Conservation (phyloP, 2,329 filamentous ascomycete species). For the Karstenula rhodostoma region DNA sequence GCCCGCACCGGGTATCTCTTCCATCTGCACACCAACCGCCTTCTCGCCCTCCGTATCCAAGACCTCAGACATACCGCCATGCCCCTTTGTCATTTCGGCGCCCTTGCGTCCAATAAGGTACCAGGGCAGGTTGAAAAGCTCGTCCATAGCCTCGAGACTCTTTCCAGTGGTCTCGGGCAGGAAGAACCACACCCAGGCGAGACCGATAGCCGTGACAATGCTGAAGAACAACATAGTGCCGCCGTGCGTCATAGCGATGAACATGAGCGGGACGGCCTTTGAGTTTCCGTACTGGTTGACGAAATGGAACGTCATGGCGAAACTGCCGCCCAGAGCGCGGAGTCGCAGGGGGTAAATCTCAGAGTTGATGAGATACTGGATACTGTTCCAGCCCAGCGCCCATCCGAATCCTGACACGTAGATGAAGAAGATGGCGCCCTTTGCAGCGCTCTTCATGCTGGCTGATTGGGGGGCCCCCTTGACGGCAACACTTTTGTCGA, state of each 20-base stretch:
- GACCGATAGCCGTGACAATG: conserved; percentile 71
- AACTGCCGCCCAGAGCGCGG: conserved; percentile 72
- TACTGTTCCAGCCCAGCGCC: conserved; percentile 69
- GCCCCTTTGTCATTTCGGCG: conserved; percentile 41
- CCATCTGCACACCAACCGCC: conserved; percentile 37
- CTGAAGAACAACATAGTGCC: conserved; percentile 83
- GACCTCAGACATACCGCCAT: conserved; percentile 43
- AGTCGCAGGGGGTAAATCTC: conserved; percentile 80
- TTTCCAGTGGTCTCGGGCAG: conserved; percentile 75
- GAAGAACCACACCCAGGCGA: conserved; percentile 74
- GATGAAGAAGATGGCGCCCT: conserved; percentile 73
- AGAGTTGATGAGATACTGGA: conserved; percentile 80
- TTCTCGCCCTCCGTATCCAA: conserved; percentile 45
- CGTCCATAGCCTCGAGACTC: conserved; percentile 73
- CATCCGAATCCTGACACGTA: conserved; percentile 56
- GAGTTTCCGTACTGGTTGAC: conserved; percentile 81
- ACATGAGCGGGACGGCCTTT: conserved; percentile 76
- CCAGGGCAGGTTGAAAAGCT: conserved; percentile 76
- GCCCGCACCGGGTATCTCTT: conserved; percentile 19
- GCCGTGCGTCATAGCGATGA: conserved; percentile 65
- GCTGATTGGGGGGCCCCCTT: conserved; percentile 58
- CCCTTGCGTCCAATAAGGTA: conserved; percentile 70
- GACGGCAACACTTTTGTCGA: conserved; percentile 65
- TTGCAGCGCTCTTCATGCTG: conserved; percentile 64
- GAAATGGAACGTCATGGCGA: conserved; percentile 82